A percentile compares a stretch with the other conserved stretches of the same genome.
Evolutionary conservation across 164 flowering plant species (phyloP).

Genomic region (Piper betle): DNA sequence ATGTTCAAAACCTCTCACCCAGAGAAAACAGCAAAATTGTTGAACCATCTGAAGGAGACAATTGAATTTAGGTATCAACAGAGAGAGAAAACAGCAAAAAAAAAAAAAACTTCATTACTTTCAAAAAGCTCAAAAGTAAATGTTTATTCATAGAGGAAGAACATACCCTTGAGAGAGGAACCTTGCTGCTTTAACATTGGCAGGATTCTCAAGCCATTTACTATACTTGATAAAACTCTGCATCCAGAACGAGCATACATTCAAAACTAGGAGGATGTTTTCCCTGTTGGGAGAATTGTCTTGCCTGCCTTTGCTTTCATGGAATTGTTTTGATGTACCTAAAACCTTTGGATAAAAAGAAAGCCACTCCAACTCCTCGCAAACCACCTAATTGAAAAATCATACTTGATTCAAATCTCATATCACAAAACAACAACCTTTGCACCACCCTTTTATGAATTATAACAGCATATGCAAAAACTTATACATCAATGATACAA

Average conservation of each 20-base stretch:
- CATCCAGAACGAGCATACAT: slow-evolving; percentile 84
- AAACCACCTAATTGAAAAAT: slow-evolving; percentile 51
- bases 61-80: too few relatives aligned
- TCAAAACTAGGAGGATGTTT: slow-evolving; percentile 57
- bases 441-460: too few relatives aligned
- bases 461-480: too few relatives aligned
- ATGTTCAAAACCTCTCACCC: too few relatives aligned
- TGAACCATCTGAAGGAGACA: too few relatives aligned
- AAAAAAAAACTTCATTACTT: too few relatives aligned
- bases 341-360: slow-evolving; percentile 59
- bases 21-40: too few relatives aligned
- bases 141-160: not conserved
- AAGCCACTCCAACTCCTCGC: slow-evolving; percentile 99
- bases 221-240: slow-evolving; percentile 88
- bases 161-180: slow-evolving; percentile 84
- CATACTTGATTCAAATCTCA: not conserved
- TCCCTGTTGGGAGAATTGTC: slow-evolving; percentile 61
- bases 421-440: too few relatives aligned
- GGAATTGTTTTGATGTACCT: slow-evolving; percentile 24
- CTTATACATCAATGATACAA: not conserved
- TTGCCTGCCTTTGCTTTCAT: slow-evolving; percentile 38
- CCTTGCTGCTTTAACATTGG: slow-evolving; percentile 81
- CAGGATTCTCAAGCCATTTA: slow-evolving; percentile 77
- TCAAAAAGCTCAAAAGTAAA: too few relatives aligned
- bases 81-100: too few relatives aligned